These are phyloP conservation scores for Alisma plantagoaquatica DNA, from an alignment of 106 monocot species.

Conservation along the genomic window DNA sequence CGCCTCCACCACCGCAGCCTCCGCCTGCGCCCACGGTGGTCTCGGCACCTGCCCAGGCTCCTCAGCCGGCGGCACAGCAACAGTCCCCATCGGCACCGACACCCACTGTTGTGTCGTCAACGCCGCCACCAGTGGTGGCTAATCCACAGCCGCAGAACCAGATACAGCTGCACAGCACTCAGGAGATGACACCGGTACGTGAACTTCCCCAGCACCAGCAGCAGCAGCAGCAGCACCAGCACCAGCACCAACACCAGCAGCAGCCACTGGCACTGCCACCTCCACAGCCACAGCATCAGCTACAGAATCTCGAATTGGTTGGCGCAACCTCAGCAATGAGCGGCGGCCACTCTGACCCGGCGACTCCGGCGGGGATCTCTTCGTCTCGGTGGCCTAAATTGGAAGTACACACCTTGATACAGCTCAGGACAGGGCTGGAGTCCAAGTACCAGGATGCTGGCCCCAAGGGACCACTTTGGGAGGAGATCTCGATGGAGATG, in stretches of 20 bases:
- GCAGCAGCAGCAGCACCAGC: not conserved
- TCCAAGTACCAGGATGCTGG: constrained; percentile 48
- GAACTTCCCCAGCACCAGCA: not conserved
- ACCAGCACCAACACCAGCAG: not conserved
- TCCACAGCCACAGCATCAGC: not conserved
- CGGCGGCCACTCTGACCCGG: too few relatives aligned
- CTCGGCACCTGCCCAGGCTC: too few relatives aligned
- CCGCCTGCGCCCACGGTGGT: too few relatives aligned
- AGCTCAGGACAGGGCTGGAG: constrained; percentile 42
- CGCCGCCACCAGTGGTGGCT: not conserved
- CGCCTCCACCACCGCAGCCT: constrained; percentile 25
- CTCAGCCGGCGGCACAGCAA: not conserved
- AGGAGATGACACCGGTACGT: not conserved
- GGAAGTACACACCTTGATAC: constrained; percentile 57
- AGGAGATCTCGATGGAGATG: constrained; percentile 67
- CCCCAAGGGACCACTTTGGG: constrained; percentile 65
- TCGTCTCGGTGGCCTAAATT: constrained; percentile 63
- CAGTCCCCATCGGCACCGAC: constrained; percentile 7
- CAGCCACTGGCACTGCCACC: not conserved
- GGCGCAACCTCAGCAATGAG: too few relatives aligned
- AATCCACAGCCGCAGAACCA: not conserved
- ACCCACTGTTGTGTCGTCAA: not conserved
- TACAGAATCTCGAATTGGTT: not conserved
- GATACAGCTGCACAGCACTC: too few relatives aligned
- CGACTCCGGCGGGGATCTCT: too few relatives aligned